Percentiles rank a stretch among this genome's conserved stretches.
phyloP scores from a whole-genome alignment of 2,329 filamentous ascomycete species.

The Fusarium lateritium region DNA sequence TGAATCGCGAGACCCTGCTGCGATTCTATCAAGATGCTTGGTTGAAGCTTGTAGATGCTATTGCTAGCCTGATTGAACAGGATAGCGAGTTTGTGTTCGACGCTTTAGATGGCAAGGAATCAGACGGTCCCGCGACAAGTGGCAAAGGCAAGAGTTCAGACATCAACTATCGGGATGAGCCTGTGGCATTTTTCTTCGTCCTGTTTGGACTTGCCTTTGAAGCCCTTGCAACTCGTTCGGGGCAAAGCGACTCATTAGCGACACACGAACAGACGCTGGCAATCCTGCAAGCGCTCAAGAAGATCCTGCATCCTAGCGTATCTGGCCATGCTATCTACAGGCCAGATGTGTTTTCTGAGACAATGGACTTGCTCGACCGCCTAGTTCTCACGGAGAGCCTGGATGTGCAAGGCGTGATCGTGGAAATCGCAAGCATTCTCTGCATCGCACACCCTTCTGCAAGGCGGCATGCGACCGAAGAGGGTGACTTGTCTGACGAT shows the following conservation, averaged over 20 bases:
- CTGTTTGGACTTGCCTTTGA: conserved; percentile 97
- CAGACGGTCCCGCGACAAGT: conserved; percentile 62
- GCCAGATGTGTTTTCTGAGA: conserved; percentile 95
- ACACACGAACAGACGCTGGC: conserved; percentile 86
- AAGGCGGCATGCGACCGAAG: conserved; percentile 67
- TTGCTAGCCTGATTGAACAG: conserved; percentile 96
- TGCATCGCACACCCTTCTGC: conserved; percentile 94
- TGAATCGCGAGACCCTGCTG: conserved; percentile 93
- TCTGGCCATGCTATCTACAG: conserved; percentile 97
- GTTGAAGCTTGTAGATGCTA: conserved; percentile 96
- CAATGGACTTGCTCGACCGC: conserved; percentile 94
- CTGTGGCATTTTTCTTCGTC: conserved; percentile 98
- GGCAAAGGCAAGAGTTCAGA: conserved; percentile 76
- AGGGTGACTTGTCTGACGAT: conserved; percentile 90
- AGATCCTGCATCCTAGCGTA: conserved; percentile 93
- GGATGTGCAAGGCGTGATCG: conserved; percentile 91
- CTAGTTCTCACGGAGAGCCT: conserved; percentile 92
- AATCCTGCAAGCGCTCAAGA: conserved; percentile 91
- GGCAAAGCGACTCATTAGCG: conserved; percentile 66
- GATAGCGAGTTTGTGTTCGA: conserved; percentile 99
- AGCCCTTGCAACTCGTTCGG: conserved; percentile 86
- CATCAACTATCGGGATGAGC: conserved; percentile 98
- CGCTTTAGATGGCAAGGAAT: conserved; percentile 88
- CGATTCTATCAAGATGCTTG: conserved; percentile 98
- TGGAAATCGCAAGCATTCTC: conserved; percentile 91